Evolutionary conservation across 1,284 basidiomycete genomes (phyloP).

Genomic region (Ceratobasidium sp.): DNA sequence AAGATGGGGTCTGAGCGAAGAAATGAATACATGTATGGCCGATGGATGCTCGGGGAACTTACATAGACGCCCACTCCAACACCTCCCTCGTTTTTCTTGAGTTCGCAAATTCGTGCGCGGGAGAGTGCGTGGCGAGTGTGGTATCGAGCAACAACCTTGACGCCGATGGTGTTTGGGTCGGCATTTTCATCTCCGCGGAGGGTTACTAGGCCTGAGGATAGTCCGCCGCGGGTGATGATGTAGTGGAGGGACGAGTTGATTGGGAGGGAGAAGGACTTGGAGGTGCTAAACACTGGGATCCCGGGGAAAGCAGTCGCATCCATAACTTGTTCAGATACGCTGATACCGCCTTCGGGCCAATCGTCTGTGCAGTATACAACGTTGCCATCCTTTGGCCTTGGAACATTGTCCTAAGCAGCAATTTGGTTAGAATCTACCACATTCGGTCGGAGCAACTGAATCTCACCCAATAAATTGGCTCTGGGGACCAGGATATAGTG

Average conservation of each 20-base stretch:
- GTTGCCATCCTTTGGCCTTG: constrained; percentile 14
- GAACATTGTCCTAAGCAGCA: constrained; percentile 24
- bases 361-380: background rate
- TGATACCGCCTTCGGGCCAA: background rate
- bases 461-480: constrained; percentile 12
- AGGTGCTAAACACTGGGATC: constrained; percentile 15
- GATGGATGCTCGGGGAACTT: background rate
- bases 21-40: background rate
- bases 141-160: constrained; percentile 21
- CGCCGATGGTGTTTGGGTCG: background rate
- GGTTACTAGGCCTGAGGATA: constrained; percentile 4
- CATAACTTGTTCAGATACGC: background rate
- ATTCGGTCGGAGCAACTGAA: background rate
- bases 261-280: constrained; percentile 9
- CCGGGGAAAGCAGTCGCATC: background rate
- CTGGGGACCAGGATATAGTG: too few species aligned
- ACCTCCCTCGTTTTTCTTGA: constrained; percentile 36
- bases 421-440: background rate
- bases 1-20: constrained; percentile 12
- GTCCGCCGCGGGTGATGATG: constrained; percentile 14
- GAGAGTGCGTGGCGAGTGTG: background rate
- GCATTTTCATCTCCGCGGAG: constrained; percentile 10
- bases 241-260: constrained; percentile 25
- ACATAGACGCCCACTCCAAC: constrained; percentile 38
- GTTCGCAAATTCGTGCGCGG: constrained; percentile 25